Conservation (phyloP, 2,329 filamentous ascomycete species). For the Cladorrhinum sp. region DNA sequence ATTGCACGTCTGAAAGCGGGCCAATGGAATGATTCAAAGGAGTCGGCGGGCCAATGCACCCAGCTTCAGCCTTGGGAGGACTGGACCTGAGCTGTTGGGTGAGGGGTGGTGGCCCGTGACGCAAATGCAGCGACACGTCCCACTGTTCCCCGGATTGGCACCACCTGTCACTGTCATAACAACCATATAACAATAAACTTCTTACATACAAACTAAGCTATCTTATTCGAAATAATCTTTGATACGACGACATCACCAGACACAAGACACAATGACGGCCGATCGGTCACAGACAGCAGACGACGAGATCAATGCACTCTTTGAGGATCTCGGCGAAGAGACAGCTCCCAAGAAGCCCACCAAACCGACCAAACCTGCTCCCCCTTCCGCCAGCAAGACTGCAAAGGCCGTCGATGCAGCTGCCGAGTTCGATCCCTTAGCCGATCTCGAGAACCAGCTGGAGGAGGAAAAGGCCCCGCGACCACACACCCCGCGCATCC, state of each 20-base stretch:
- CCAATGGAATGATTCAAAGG: constrained; percentile 15
- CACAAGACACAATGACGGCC: constrained; percentile 53
- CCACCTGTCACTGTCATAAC: not conserved
- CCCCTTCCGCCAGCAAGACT: constrained; percentile 21
- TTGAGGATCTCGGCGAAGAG: constrained; percentile 59
- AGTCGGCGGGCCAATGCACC: not conserved
- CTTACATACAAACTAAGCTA: too few relatives aligned
- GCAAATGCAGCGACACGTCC: not conserved
- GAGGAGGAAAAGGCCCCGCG: constrained; percentile 70
- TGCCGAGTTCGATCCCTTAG: constrained; percentile 62
- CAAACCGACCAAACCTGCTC: constrained; percentile 43
- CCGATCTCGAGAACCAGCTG: constrained; percentile 78
- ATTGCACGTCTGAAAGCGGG: constrained; percentile 7
- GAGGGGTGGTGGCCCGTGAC: constrained; percentile 3
- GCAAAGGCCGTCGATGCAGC: constrained; percentile 36
- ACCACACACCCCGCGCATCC: constrained; percentile 77
- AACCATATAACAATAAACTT: too few relatives aligned
- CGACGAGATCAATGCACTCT: constrained; percentile 64
- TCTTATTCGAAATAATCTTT: too few relatives aligned
- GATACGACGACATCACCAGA: not conserved
- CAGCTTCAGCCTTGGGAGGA: not conserved
- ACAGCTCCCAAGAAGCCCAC: constrained; percentile 47
- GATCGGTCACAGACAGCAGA: constrained; percentile 58
- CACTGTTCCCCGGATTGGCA: not conserved
- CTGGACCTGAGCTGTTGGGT: not conserved